Base-by-base conservation (phyloP, 345 rosid genomes). In the Eucalyptus virginea region DNA sequence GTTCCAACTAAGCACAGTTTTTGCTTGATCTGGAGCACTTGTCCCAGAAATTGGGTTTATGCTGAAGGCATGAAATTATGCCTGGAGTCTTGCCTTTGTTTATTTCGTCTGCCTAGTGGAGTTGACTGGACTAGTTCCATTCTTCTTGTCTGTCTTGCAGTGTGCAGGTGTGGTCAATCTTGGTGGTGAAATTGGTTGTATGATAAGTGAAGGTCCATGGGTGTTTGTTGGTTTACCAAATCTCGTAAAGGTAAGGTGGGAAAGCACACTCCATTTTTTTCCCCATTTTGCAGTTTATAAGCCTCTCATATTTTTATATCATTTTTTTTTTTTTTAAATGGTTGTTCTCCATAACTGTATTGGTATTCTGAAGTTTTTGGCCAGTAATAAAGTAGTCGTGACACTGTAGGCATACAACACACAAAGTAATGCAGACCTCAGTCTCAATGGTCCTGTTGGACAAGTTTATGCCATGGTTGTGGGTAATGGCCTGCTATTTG, bases 131-230 rank as follows among this genome's bases (percentile, higher is more conserved):
- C 81, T 30, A n/a, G 37, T 81, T 87, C 47, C 77, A 49, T 51
- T 86, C 30, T 30, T 34, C 49, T 16, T 87, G 69, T 83, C 67
- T 87, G 89, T 88, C 81, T 86, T 90, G 90, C 91, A 97, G 99
- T 98, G 99, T 93, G 89, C 90, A 89, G 93, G 92, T 83, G 96
- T 94, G 51, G 67, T 93, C 87, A 93, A 92, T 91, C 94, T 96
- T 91, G 98, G 98, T 72, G 98, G 97, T 86, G 99, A 98, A 91
- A 94, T 97, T 87, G 99, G 99, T 51, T 98, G 99, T 94, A 93
- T 98, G 94, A 94, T 98, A 81, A 96, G 90, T 91, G 99, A 97
- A 95, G 98, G 98, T 88, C 98, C 99, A 13, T 97, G 99, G 99
- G 92, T 98, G 58, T 96, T 98, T 92, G 95, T 96, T 91, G 99